phyloP scores from a whole-genome alignment of 2,329 filamentous ascomycete genomes.

The Microdochium bolleyi region DNA sequence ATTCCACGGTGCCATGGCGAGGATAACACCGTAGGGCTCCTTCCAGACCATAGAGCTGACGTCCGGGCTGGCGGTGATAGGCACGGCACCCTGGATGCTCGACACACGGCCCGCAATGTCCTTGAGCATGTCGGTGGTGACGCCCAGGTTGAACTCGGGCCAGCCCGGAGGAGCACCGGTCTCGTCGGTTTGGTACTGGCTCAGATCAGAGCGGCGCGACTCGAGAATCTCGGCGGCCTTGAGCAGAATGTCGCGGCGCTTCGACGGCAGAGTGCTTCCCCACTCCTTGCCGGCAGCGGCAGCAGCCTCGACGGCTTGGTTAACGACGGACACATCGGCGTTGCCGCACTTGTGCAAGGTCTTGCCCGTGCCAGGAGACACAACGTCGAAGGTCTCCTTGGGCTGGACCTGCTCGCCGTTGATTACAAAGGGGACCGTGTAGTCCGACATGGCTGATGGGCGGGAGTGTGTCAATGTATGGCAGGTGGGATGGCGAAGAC shows the following conservation, averaged over 20 bases:
- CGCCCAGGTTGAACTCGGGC: slow-evolving; percentile 24
- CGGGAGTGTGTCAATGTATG: neutral
- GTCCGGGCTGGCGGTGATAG: slow-evolving; percentile 29
- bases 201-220: slow-evolving; percentile 43
- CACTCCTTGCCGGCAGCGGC: slow-evolving; percentile 55
- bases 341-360: slow-evolving; percentile 47
- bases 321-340: slow-evolving; percentile 44
- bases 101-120: slow-evolving; percentile 29
- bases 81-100: slow-evolving; percentile 21
- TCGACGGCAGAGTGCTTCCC: slow-evolving; percentile 47
- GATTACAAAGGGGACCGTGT: slow-evolving; percentile 32
- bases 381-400: slow-evolving; percentile 44
- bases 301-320: slow-evolving; percentile 39
- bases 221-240: slow-evolving; percentile 53
- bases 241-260: slow-evolving; percentile 53
- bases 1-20: slow-evolving; percentile 59
- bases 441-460: slow-evolving; percentile 12
- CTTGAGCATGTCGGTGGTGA: slow-evolving; percentile 21
- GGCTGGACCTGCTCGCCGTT: slow-evolving; percentile 35
- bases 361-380: slow-evolving; percentile 42
- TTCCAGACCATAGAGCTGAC: slow-evolving; percentile 52
- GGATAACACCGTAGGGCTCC: slow-evolving; percentile 59
- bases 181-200: slow-evolving; percentile 39
- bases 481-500: too few relatives aligned
- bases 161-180: slow-evolving; percentile 17